phyloP scores from a whole-genome alignment of 164 flowering plant genomes.

The Vitis cinerea region DNA sequence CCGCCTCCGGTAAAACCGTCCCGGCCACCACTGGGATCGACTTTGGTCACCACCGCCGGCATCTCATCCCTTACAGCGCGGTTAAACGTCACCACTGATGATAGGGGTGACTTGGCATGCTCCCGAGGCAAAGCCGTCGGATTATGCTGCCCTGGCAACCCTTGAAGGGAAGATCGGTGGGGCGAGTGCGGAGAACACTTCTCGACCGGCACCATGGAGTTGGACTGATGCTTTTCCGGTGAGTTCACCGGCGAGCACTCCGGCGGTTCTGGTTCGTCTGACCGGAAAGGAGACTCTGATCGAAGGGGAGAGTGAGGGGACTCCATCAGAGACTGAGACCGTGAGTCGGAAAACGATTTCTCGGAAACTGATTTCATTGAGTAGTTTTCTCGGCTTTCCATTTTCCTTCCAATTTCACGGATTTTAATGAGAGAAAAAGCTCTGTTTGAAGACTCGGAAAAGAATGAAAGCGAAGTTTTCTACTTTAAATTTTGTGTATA shows the following conservation, averaged over 20 bases:
- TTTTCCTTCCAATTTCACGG: constrained; percentile 1
- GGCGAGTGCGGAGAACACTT: constrained; percentile 21
- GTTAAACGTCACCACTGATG: constrained; percentile 25
- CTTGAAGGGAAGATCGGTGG: no score
- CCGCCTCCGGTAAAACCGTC: constrained; percentile 7
- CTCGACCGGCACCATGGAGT: constrained; percentile 31
- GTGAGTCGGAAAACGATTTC: constrained; percentile 14
- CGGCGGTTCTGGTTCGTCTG: constrained; percentile 40
- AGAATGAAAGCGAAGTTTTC: constrained; percentile 3
- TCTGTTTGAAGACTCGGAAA: constrained; percentile 6
- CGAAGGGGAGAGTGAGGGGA: constrained; percentile 60
- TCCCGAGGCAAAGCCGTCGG: constrained; percentile 4
- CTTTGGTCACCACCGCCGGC: constrained; percentile 19
- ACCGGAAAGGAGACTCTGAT: constrained; percentile 45
- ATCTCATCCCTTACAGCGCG: constrained; percentile 30
- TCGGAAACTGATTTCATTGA: constrained; percentile 27
- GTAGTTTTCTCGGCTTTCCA: constrained; percentile 6
- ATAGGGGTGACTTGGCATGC: constrained; percentile 9
- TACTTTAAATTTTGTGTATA: neutral
- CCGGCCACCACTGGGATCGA: constrained; percentile 19
- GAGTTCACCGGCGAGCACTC: constrained; percentile 30
- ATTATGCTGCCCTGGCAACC: neutral
- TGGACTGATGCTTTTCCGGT: constrained; percentile 27
- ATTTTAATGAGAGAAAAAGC: neutral
- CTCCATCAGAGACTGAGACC: constrained; percentile 23